Evolutionary conservation across 345 rosid genomes (phyloP).

Genomic region (Eucalyptus guilfoylei): DNA sequence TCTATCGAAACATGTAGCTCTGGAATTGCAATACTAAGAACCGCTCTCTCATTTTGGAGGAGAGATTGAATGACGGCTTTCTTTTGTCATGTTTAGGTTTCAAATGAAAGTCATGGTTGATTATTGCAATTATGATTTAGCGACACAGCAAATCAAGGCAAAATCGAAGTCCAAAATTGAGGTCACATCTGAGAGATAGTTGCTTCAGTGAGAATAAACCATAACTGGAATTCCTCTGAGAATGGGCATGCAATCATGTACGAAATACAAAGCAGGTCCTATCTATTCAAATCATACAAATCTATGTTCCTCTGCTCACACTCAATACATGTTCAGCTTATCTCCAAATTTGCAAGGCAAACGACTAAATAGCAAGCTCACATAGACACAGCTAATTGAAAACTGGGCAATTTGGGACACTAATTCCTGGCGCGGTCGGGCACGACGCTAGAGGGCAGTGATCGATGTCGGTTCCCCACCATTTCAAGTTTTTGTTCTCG

Average conservation of each 20-base stretch:
- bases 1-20: not conserved
- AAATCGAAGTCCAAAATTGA: not conserved
- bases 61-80: not conserved
- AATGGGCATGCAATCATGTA: not conserved
- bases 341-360: not conserved
- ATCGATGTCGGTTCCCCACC: constrained; percentile 89
- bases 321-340: not conserved
- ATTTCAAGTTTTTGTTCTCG: constrained; percentile 33
- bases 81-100: not conserved
- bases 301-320: not conserved
- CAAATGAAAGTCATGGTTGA: not conserved
- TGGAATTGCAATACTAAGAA: not conserved
- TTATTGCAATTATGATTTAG: not conserved
- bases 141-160: not conserved
- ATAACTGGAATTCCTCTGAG: not conserved
- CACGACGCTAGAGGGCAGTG: constrained; percentile 87
- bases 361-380: not conserved
- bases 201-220: not conserved
- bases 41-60: not conserved
- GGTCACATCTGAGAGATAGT: not conserved
- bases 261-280: not conserved
- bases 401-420: constrained; percentile 50
- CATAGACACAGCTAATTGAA: constrained; percentile 2
- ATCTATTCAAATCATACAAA: not conserved
- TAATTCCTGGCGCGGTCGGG: constrained; percentile 72